Evolutionary conservation across 805 yeast species (phyloP).

Genomic region (Phaffomyces antillensis): DNA sequence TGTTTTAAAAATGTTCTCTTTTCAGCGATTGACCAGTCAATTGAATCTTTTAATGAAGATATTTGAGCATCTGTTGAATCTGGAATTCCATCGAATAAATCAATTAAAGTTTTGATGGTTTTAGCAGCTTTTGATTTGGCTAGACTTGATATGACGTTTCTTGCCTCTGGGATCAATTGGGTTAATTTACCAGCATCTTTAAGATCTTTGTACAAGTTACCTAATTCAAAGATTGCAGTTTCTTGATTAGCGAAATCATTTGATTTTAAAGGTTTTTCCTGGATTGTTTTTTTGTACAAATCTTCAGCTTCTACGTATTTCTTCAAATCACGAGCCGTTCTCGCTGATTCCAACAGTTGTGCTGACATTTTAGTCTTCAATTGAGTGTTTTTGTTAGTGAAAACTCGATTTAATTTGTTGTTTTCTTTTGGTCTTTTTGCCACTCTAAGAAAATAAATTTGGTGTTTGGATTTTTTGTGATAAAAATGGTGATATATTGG

Average conservation of each 20-base stretch:
- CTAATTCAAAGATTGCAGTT: slow-evolving; percentile 57
- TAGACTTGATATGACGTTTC: slow-evolving; percentile 63
- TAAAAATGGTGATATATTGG: background rate
- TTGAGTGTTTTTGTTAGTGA: background rate
- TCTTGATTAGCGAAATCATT: slow-evolving; percentile 23
- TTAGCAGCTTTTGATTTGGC: slow-evolving; percentile 96
- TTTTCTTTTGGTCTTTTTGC: slow-evolving; percentile 2
- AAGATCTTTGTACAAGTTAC: slow-evolving; percentile 53
- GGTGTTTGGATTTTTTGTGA: background rate
- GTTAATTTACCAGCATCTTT: slow-evolving; percentile 45
- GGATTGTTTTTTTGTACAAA: slow-evolving; percentile 46
- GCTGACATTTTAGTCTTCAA: slow-evolving; percentile 11
- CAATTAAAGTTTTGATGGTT: slow-evolving; percentile 75
- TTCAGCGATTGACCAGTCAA: slow-evolving; percentile 79
- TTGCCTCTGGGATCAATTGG: slow-evolving; percentile 57
- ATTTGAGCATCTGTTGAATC: slow-evolving; percentile 65
- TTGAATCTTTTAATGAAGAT: slow-evolving; percentile 64
- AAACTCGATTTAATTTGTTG: too few species aligned
- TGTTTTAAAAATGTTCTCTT: slow-evolving; percentile 87
- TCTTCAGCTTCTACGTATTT: slow-evolving; percentile 53
- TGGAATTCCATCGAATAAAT: slow-evolving; percentile 59
- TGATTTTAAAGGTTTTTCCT: slow-evolving; percentile 18
- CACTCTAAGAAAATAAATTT: background rate
- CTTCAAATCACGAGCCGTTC: slow-evolving; percentile 43
- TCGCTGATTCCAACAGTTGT: slow-evolving; percentile 47